A percentile compares a stretch with the other conserved stretches of the same genome.
Evolutionary conservation across 108 stramenopile genomes (phyloP).

Genomic region (Nannochloropsis gaditana): DNA sequence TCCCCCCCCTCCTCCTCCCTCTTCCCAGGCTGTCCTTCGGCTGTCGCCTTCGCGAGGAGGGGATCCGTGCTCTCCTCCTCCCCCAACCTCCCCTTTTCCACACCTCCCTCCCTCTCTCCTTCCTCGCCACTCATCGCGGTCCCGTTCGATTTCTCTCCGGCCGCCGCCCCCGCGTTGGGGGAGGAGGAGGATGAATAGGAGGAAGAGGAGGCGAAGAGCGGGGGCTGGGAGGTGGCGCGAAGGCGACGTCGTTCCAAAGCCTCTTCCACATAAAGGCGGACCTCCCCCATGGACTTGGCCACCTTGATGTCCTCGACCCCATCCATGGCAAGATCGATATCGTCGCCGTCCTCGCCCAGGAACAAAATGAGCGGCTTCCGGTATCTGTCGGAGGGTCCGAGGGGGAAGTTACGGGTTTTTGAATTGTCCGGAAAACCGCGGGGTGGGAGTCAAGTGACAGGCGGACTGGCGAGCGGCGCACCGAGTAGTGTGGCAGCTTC

Average conservation of each 20-base stretch:
- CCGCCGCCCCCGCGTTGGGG: background rate
- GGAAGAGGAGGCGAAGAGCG: background rate
- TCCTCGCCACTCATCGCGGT: background rate
- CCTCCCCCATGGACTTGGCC: background rate
- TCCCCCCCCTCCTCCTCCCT: background rate
- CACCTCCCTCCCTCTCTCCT: background rate
- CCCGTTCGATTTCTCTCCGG: too few relatives aligned
- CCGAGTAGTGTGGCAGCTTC: too few relatives aligned
- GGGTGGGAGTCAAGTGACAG: too few relatives aligned
- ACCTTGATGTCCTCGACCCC: background rate
- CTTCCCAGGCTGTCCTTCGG: background rate
- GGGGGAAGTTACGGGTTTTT: background rate
- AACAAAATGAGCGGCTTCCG: background rate
- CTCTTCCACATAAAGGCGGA: background rate
- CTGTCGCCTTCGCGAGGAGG: background rate
- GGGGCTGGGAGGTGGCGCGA: background rate
- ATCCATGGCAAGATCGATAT: background rate
- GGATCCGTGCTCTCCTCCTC: background rate
- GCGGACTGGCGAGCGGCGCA: too few relatives aligned
- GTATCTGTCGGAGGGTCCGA: background rate
- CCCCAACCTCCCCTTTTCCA: background rate
- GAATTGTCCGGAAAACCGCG: background rate
- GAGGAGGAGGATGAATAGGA: background rate
- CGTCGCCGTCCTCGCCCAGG: background rate
- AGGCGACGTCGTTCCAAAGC: background rate